Base-by-base conservation (phyloP, 2,329 filamentous ascomycete genomes). In the Xylariaceae sp. region DNA sequence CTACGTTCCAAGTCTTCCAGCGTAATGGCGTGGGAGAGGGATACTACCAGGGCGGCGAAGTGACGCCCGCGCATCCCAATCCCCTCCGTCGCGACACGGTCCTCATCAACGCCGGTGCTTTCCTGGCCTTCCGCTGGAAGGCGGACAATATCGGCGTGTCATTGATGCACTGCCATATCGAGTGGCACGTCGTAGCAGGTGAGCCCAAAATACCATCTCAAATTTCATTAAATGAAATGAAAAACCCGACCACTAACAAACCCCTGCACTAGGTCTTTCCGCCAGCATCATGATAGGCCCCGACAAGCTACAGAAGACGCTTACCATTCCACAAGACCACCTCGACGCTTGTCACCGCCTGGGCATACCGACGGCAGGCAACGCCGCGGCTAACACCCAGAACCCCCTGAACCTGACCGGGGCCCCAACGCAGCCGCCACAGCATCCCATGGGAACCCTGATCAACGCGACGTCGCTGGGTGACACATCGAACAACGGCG, bases 21-120 rank as follows among this genome's bases (percentile, higher is more conserved):
- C 50, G 50, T 19, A 54, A 47, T 8, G 46, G 37, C 5, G 21
- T 26, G 32, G 50, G 43, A 43, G 37, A 47, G 12, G 53, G 53
- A 42, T 55, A 54, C 42, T 54, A 56, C 26, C 1, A 12, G 0
- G 54, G 51, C 13, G 32, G 34, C 0, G n/a, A 26, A 9, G 22
- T 56, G 8, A 32, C 7, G 4, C 18, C 51, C 5, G 8, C 54
- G 10, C 50, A 53, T 39, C 16, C 54, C 16, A 56, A 56, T 6
- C 54, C 54, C 7, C 41, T 56, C 22, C 54, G 54, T 32, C 54
- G 54, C n/a, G 54, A 56, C n/a, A 56, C 54, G 3, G 47, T 56
- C 37, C 22, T 47, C 21, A 56, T 56, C 32, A 39, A 56, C 32
- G 41, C 54, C 13, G 54, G 54, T 8, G 51, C 36, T 12, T 56